Percentiles rank a stretch among this genome's conserved stretches.
Conservation (phyloP, 2,329 filamentous ascomycete species). For the Sclerotinia minor region DNA sequence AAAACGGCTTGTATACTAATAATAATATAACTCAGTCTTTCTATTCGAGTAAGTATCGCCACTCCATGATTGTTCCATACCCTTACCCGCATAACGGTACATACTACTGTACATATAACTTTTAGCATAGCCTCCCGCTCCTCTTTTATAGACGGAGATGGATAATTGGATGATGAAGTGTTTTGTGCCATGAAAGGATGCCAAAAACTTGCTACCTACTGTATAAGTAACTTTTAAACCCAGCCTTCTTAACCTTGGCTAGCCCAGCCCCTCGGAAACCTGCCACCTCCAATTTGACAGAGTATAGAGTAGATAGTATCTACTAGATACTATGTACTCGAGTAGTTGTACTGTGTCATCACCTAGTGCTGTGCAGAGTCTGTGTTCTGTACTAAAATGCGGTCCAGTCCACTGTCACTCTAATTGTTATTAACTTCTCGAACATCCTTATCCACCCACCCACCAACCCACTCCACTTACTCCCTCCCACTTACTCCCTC, state of each 20-base stretch:
- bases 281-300: neutral
- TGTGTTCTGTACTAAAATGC: neutral
- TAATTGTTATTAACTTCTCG: constrained; percentile 5
- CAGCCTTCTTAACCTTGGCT: no score
- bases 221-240: neutral
- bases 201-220: neutral
- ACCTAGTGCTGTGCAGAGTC: no score
- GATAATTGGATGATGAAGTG: no score
- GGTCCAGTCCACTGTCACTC: neutral
- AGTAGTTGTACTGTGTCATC: no score
- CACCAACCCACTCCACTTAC: no score
- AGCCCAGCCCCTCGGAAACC: constrained; percentile 9
- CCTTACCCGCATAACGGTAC: neutral
- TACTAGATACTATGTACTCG: no score
- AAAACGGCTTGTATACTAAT: neutral
- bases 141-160: neutral
- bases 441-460: constrained; percentile 9
- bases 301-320: no score
- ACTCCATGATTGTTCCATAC: no score
- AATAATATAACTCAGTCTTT: neutral
- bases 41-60: neutral
- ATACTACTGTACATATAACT: neutral
- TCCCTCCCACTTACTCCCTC: no score
- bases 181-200: neutral
- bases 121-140: neutral